phyloP scores from a whole-genome alignment of 768 basidiomycete genomes.

The Strobilomyces dryophilus region DNA sequence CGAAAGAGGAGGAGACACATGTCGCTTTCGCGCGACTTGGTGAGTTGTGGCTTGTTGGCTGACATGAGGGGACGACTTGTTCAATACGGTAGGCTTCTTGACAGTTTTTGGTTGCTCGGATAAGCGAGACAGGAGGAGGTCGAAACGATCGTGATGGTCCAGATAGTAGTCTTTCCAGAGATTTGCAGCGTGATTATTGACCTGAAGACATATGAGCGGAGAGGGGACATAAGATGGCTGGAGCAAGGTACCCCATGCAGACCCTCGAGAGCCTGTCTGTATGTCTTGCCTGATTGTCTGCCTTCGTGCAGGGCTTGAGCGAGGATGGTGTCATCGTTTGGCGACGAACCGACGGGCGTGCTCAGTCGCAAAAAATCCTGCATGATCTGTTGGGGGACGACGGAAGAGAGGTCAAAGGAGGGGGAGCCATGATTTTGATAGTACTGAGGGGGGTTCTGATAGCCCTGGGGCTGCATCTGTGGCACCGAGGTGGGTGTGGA shows the following conservation, averaged over 20 bases:
- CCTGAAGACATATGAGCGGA: slow-evolving; percentile 23
- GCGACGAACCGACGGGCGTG: slow-evolving; percentile 44
- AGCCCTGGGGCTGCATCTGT: slow-evolving; percentile 18
- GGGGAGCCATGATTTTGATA: slow-evolving; percentile 17
- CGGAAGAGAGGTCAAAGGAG: slow-evolving; percentile 31
- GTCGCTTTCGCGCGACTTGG: slow-evolving; percentile 37
- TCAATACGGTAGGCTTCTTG: slow-evolving; percentile 26
- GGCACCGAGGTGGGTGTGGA: slow-evolving; percentile 30
- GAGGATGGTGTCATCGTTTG: slow-evolving; percentile 56
- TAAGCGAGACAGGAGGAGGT: slow-evolving; percentile 33
- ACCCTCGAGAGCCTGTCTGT: slow-evolving; percentile 62
- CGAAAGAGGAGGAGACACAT: slow-evolving; percentile 13
- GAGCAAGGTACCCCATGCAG: slow-evolving; percentile 57
- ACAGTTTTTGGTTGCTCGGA: slow-evolving; percentile 25
- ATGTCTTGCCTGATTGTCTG: slow-evolving; percentile 41
- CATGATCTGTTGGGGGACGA: slow-evolving; percentile 48
- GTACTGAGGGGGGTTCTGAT: slow-evolving; percentile 17
- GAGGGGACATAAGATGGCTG: background rate
- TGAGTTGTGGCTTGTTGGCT: slow-evolving; percentile 13
- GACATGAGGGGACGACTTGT: slow-evolving; percentile 6
- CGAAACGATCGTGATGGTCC: slow-evolving; percentile 60
- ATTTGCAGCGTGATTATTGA: slow-evolving; percentile 47
- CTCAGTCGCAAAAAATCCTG: slow-evolving; percentile 54
- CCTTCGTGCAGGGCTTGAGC: slow-evolving; percentile 42
- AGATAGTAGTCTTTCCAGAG: slow-evolving; percentile 82